phyloP scores from a whole-genome alignment of 768 basidiomycete species.

The Collybiopsis luxurians region DNA sequence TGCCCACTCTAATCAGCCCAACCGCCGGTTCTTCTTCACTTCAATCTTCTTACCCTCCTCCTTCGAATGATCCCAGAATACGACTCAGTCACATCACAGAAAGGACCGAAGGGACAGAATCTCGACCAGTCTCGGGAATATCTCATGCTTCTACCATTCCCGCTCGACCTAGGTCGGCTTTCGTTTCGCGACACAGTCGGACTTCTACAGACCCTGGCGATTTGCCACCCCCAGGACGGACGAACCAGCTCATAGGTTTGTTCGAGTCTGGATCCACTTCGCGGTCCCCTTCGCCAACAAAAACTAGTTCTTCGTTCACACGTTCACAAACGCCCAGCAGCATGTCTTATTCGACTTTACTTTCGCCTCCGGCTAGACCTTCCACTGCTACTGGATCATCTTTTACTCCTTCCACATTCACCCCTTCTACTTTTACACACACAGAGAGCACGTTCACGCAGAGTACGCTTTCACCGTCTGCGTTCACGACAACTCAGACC shows the following conservation, averaged over 20 bases:
- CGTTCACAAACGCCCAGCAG: constrained; percentile 23
- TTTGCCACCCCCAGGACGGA: constrained; percentile 52
- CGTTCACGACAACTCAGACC: constrained; percentile 20
- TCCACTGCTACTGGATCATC: constrained; percentile 24
- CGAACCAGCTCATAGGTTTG: constrained; percentile 71
- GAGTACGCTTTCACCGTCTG: constrained; percentile 4
- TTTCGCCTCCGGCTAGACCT: constrained; percentile 47
- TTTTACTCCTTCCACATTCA: constrained; percentile 9
- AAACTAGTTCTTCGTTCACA: constrained; percentile 38
- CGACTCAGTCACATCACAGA: constrained; percentile 79
- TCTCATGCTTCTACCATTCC: constrained; percentile 29
- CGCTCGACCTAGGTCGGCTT: constrained; percentile 43
- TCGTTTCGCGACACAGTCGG: constrained; percentile 48
- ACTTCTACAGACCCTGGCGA: constrained; percentile 57
- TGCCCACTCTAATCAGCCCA: constrained; percentile 37
- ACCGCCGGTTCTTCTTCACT: constrained; percentile 19
- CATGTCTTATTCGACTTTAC: constrained; percentile 28
- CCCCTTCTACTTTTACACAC: constrained; percentile 10
- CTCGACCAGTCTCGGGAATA: constrained; percentile 53
- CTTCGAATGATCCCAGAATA: constrained; percentile 31
- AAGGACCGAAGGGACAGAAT: constrained; percentile 62
- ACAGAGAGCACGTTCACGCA: constrained; percentile 11
- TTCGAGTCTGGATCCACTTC: constrained; percentile 56
- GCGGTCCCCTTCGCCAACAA: constrained; percentile 46
- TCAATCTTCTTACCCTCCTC: constrained; percentile 18